Conservation (phyloP, 495 filamentous ascomycete genomes). For the Aspergillus bridgeri region DNA sequence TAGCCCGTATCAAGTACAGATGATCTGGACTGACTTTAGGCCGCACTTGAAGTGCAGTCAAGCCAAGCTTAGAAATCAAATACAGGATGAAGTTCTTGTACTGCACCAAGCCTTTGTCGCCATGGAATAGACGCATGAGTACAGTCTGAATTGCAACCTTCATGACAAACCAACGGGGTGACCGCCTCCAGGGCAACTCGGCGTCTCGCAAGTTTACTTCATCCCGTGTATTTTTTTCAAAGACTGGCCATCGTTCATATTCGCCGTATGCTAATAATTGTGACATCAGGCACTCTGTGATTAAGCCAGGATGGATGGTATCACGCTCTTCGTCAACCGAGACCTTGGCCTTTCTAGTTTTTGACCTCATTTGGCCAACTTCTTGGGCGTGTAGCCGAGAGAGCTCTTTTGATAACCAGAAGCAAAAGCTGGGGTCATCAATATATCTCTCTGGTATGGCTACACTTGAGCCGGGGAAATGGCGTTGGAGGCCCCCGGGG, state of each 20-base stretch:
- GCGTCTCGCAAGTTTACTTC: constrained; percentile 14
- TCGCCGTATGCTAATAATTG: constrained; percentile 18
- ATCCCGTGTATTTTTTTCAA: constrained; percentile 18
- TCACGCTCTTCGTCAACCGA: too few species aligned
- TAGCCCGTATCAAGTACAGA: constrained; percentile 42
- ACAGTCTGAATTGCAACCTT: constrained; percentile 26
- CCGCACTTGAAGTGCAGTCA: constrained; percentile 30
- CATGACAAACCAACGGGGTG: constrained; percentile 18
- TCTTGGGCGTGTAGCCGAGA: constrained; percentile 11
- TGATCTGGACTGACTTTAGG: constrained; percentile 23
- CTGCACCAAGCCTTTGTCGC: constrained; percentile 13
- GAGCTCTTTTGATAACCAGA: constrained; percentile 8
- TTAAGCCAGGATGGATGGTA: constrained; percentile 50
- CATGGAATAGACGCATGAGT: constrained; percentile 47
- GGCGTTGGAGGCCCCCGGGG: constrained; percentile 7
- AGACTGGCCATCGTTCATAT: constrained; percentile 8
- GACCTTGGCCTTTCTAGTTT: too few species aligned
- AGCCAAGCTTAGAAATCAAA: constrained; percentile 31
- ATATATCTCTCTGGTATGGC: constrained; percentile 10
- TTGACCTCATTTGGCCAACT: constrained; percentile 16
- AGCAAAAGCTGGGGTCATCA: constrained; percentile 13
- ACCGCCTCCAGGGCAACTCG: constrained; percentile 19
- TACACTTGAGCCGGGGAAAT: constrained; percentile 15
- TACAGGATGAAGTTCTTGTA: constrained; percentile 55
- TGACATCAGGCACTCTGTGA: constrained; percentile 53